These are phyloP conservation scores for Solanum hybrid DNA, from an alignment of 305 asterid species.

Conservation along the genomic window DNA sequence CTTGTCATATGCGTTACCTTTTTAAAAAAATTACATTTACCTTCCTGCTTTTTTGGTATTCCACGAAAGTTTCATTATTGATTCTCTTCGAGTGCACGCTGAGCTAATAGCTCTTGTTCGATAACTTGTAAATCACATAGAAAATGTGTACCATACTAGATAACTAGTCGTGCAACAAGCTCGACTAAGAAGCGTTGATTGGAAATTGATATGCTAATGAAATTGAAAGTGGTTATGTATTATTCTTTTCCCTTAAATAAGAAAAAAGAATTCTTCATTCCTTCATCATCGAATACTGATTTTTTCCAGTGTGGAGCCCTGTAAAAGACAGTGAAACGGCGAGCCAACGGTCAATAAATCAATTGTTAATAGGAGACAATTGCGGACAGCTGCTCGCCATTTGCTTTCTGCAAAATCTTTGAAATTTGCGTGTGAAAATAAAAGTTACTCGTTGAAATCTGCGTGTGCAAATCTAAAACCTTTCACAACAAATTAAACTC, in stretches of 20 bases:
- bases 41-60: not conserved
- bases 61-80: not conserved
- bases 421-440: not conserved
- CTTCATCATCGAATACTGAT: not conserved
- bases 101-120: too few relatives aligned
- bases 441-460: not conserved
- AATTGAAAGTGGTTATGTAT: not conserved
- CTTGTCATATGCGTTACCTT: not conserved
- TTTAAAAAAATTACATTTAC: not conserved
- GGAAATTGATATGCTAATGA: not conserved
- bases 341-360: constrained; percentile 15
- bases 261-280: not conserved
- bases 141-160: too few relatives aligned
- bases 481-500: not conserved
- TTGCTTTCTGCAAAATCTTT: not conserved
- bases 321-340: not conserved
- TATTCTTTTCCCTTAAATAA: not conserved
- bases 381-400: constrained; percentile 16
- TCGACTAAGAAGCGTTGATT: not conserved
- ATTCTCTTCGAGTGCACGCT: too few relatives aligned
- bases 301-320: not conserved
- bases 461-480: not conserved
- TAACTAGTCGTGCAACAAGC: not conserved
- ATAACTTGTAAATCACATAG: too few relatives aligned
- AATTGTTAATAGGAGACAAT: constrained; percentile 1